phyloP scores from a whole-genome alignment of 2,329 filamentous ascomycete genomes.

The Fusarium sp. region DNA sequence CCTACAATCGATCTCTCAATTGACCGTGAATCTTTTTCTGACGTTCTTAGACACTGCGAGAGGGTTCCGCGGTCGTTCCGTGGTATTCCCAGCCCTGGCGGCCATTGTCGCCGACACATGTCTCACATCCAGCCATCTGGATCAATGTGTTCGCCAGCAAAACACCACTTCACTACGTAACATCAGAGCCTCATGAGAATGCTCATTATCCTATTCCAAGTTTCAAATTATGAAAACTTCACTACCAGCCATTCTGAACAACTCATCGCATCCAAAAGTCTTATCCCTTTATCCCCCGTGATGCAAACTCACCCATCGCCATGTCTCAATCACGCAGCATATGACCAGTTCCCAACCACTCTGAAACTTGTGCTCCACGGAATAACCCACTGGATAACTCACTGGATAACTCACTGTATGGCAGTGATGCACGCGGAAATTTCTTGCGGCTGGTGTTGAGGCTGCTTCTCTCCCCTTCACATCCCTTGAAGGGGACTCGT shows the following conservation, averaged over 20 bases:
- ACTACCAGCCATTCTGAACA: neutral
- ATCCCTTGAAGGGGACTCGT: neutral
- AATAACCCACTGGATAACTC: neutral
- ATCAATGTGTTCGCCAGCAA: neutral
- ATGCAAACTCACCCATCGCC: neutral
- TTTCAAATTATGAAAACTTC: rapidly evolving
- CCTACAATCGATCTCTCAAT: neutral
- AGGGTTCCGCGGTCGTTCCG: neutral
- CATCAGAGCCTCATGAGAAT: neutral
- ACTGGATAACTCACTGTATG: neutral
- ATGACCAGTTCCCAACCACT: neutral
- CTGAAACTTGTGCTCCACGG: neutral
- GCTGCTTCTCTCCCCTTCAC: neutral
- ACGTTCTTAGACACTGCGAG: rapidly evolving
- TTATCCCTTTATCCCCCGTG: neutral
- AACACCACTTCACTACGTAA: neutral
- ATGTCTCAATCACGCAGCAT: neutral
- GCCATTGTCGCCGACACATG: slow-evolving; percentile 8
- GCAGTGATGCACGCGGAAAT: neutral
- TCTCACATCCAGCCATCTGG: slow-evolving; percentile 19
- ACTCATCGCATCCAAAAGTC: neutral
- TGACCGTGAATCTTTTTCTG: rapidly evolving
- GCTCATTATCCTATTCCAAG: neutral
- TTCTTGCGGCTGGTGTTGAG: neutral
- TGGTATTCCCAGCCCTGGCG: slow-evolving; percentile 4